Evolutionary conservation across 768 basidiomycete species (phyloP).

Genomic region (Mycena crocata): DNA sequence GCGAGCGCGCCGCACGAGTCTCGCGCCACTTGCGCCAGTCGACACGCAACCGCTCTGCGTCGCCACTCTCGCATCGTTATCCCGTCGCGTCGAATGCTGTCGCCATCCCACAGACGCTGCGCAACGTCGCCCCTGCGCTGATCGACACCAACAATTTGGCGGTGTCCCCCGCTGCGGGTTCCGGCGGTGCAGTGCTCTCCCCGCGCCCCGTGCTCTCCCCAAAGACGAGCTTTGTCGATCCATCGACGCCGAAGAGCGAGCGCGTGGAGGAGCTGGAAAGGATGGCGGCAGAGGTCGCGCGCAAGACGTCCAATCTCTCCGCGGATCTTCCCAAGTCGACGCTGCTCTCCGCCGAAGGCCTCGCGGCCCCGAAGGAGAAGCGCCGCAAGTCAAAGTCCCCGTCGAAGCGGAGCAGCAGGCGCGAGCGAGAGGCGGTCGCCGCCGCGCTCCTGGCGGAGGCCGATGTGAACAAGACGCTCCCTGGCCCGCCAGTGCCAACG

Average conservation of each 20-base stretch:
- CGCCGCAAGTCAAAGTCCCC: slow-evolving; percentile 18
- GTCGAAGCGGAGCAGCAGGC: slow-evolving; percentile 16
- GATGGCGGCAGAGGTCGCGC: slow-evolving; percentile 72
- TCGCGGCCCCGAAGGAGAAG: slow-evolving; percentile 18
- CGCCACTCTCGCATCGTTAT: slow-evolving; percentile 69
- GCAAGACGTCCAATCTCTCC: slow-evolving; percentile 50
- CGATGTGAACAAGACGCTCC: slow-evolving; percentile 68
- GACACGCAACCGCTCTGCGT: slow-evolving; percentile 70
- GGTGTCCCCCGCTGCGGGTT: slow-evolving; percentile 37
- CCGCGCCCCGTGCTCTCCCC: slow-evolving; percentile 79
- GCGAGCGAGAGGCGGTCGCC: slow-evolving; percentile 34
- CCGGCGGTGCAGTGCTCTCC: slow-evolving; percentile 61
- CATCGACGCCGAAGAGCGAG: slow-evolving; percentile 59
- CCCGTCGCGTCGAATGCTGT: slow-evolving; percentile 45
- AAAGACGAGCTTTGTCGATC: slow-evolving; percentile 55
- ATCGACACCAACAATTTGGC: slow-evolving; percentile 35
- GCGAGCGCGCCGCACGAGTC: slow-evolving; percentile 67
- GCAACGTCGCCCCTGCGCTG: slow-evolving; percentile 13
- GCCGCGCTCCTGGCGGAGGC: not conserved
- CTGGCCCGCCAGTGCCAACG: slow-evolving; percentile 66
- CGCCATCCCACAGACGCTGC: slow-evolving; percentile 27
- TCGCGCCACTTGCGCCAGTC: slow-evolving; percentile 68
- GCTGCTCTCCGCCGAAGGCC: not conserved
- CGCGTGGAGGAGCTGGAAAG: slow-evolving; percentile 78
- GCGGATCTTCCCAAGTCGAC: slow-evolving; percentile 48